Conservation (phyloP, 2,329 filamentous ascomycete species). For the Diaporthe sp. region DNA sequence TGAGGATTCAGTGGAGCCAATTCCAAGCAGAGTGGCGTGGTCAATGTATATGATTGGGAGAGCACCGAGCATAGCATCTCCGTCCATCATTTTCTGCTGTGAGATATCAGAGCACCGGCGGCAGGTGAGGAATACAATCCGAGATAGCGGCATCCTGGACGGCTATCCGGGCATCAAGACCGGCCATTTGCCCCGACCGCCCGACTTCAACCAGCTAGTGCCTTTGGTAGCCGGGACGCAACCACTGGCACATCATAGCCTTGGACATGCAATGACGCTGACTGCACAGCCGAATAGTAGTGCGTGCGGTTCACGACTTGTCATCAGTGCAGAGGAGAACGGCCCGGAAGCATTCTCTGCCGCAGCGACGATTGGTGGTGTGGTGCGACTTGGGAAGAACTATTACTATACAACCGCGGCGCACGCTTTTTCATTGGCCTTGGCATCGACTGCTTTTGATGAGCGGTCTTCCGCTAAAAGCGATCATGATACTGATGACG, state of each 20-base stretch:
- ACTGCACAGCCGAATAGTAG: neutral
- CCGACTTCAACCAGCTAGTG: conserved; percentile 4
- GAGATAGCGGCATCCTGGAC: neutral
- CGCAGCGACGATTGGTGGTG: conserved; percentile 28
- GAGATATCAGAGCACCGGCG: neutral
- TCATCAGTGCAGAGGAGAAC: neutral
- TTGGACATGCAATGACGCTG: neutral
- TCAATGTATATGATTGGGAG: conserved; percentile 28
- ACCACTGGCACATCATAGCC: no score
- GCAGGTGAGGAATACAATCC: neutral
- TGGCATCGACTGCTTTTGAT: no score
- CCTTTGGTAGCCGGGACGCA: neutral
- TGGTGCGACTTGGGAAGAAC: neutral
- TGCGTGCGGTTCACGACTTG: conserved; percentile 12
- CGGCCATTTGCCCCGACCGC: neutral
- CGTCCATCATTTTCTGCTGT: conserved; percentile 32
- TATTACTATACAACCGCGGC: conserved; percentile 27
- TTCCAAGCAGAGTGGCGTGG: conserved; percentile 21
- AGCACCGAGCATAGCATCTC: neutral
- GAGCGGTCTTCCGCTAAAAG: no score
- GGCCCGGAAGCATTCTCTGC: neutral
- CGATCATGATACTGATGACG: neutral
- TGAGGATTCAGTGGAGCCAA: neutral
- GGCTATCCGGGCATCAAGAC: conserved; percentile 28
- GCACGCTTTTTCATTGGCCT: neutral